Base-by-base conservation (phyloP, 1,139 yeast species). In the Debaryomycetaceae sp. region DNA sequence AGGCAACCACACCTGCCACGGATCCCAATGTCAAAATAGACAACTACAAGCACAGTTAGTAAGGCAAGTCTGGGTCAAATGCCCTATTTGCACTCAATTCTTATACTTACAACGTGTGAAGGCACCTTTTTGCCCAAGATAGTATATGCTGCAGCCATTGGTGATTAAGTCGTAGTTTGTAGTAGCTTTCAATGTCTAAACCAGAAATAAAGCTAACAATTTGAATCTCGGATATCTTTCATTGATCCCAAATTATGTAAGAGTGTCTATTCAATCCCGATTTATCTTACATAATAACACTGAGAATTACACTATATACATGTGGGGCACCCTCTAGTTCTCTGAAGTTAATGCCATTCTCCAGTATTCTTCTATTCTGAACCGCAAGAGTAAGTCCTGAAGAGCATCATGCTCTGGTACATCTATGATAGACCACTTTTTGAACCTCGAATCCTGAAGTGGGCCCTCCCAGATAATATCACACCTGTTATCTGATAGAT, bases 391-490 rank as follows among this genome's bases (percentile, higher is more conserved):
- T 30, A 80, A 67, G 30, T 72, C 75, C 36, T 76, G 53, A 0
- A 85, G 82, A 22, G 78, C 83, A n/a, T 73, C 78, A 42, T 81
- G 86, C 13, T 75, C 61, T 17, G 70, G 66, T 2, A 80, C 68
- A 39, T 72, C 65, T 63, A 79, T 71, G 9, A 75, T 62, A 2
- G 81, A 74, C 93, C 95, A 87, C 56, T 78, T 76, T 45, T 71
- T 69, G 60, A 86, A 87, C 45, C 72, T 72, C 24, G 76, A 57
- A 2, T 75, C 75, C 42, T 68, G 65, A 36, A 87, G 49, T 50
- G 80, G 82, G 0, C 97, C 97, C 49, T 83, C 84, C 97, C 97
- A 91, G 3, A 87, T 56, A 14, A 84, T 54, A 3, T 58, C 55
- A 53, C 90, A 83, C 43, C 57, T 60, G 56, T 86, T 87, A 1